phyloP scores from a whole-genome alignment of 139 green algal species.

The Haematococcus lacustris region DNA sequence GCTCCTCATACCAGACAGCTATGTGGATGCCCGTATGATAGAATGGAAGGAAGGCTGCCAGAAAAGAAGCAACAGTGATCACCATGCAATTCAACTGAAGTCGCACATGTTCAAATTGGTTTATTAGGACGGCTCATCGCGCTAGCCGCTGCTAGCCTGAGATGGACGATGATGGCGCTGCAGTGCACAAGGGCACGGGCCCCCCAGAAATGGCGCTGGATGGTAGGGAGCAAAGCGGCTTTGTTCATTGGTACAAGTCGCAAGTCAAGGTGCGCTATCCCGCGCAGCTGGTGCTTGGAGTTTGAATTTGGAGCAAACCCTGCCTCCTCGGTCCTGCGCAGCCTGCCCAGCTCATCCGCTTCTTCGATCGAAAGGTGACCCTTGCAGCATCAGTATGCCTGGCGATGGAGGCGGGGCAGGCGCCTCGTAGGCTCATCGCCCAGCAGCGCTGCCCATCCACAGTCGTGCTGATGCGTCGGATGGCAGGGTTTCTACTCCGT shows the following conservation, averaged over 20 bases:
- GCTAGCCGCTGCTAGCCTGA: too few species aligned
- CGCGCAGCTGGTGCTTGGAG: not conserved
- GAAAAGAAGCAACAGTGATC: too few species aligned
- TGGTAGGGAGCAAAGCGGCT: constrained; percentile 23
- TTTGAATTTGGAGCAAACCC: not conserved
- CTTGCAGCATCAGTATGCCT: not conserved
- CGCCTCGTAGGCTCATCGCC: not conserved
- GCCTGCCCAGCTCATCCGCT: constrained; percentile 44
- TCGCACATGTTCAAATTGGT: too few species aligned
- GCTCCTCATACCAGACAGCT: too few species aligned
- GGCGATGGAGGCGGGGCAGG: not conserved
- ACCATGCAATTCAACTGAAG: too few species aligned
- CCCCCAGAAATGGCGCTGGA: constrained; percentile 38
- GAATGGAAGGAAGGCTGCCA: too few species aligned
- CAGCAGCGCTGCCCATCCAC: not conserved
- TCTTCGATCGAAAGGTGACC: constrained; percentile 66
- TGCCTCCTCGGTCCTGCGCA: constrained; percentile 15
- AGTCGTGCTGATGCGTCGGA: too few species aligned
- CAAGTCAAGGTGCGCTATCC: constrained; percentile 24
- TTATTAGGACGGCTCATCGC: too few species aligned
- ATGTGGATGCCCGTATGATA: too few species aligned
- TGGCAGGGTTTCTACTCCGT: constrained; percentile 69
- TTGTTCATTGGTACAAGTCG: constrained; percentile 40
- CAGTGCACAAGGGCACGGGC: not conserved
- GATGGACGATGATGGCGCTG: too few species aligned